Conservation (phyloP, 2,329 filamentous ascomycete species). For the Colletotrichum endophyticum region DNA sequence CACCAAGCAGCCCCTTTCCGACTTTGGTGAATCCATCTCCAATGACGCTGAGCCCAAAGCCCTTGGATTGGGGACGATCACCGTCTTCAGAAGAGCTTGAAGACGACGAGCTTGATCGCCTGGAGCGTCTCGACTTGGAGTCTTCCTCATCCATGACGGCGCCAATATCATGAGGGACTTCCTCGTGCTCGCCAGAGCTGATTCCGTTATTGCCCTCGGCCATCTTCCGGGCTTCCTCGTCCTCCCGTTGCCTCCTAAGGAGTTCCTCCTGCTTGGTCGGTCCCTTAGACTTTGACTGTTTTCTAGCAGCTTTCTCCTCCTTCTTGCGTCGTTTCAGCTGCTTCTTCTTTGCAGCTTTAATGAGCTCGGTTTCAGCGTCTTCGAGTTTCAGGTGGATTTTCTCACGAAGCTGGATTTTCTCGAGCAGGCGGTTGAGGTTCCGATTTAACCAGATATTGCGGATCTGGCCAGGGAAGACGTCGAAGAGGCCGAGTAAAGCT, state of each 20-base stretch:
- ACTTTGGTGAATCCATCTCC: slow-evolving; percentile 55
- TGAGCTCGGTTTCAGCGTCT: slow-evolving; percentile 81
- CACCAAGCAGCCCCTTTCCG: slow-evolving; percentile 33
- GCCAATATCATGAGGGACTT: slow-evolving; percentile 57
- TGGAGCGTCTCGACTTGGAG: slow-evolving; percentile 4
- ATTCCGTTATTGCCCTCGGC: slow-evolving; percentile 55
- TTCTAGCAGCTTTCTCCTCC: slow-evolving; percentile 69
- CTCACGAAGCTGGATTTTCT: slow-evolving; percentile 82
- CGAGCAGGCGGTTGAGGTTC: slow-evolving; percentile 80
- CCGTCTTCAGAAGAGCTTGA: slow-evolving; percentile 26
- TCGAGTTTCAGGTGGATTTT: slow-evolving; percentile 76
- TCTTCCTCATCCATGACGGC: slow-evolving; percentile 48
- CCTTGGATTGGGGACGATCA: neutral
- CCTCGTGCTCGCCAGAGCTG: slow-evolving; percentile 56
- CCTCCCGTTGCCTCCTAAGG: slow-evolving; percentile 50
- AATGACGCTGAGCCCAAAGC: slow-evolving; percentile 31
- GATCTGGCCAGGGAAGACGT: slow-evolving; percentile 95
- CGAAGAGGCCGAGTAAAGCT: slow-evolving; percentile 82
- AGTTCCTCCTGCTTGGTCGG: slow-evolving; percentile 56
- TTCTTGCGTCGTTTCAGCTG: slow-evolving; percentile 72
- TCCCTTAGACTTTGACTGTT: slow-evolving; percentile 50
- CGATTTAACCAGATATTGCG: slow-evolving; percentile 97
- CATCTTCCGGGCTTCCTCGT: slow-evolving; percentile 53
- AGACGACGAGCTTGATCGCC: slow-evolving; percentile 11
- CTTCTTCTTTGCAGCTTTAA: slow-evolving; percentile 78